Conservation (phyloP, 192 early-diverging fungal genomes). For the Backusella westeae region DNA sequence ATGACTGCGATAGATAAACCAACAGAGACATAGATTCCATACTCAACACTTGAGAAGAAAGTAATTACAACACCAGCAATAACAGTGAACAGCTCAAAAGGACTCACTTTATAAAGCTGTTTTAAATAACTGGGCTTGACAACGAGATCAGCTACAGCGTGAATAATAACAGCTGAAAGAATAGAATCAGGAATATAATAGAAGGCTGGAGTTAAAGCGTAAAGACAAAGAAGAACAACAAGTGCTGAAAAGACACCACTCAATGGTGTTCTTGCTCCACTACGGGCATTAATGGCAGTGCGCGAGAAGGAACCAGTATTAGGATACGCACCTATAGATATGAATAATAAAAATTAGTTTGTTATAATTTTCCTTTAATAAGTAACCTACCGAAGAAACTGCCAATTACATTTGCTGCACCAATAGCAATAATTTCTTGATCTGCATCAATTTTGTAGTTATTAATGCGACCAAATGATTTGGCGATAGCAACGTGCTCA, state of each 20-base stretch:
- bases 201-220: constrained; percentile 71
- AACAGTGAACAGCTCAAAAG: constrained; percentile 49
- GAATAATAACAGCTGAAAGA: constrained; percentile 81
- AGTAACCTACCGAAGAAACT: constrained; percentile 60
- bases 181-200: constrained; percentile 79
- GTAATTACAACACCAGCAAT: constrained; percentile 52
- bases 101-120: constrained; percentile 58
- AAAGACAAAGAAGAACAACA: constrained; percentile 77
- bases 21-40: constrained; percentile 78
- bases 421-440: constrained; percentile 87
- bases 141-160: constrained; percentile 73
- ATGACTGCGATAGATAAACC: constrained; percentile 68
- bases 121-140: constrained; percentile 49
- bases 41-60: constrained; percentile 56
- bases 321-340: constrained; percentile 54
- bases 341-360: not conserved
- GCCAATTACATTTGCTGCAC: constrained; percentile 80
- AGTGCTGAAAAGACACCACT: constrained; percentile 73
- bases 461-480: constrained; percentile 84
- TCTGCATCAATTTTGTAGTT: constrained; percentile 75
- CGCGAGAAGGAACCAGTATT: constrained; percentile 92
- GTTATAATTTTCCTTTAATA: constrained; percentile 10
- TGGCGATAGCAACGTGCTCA: constrained; percentile 89
- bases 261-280: constrained; percentile 76
- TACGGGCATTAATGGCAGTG: constrained; percentile 81